Conservation (phyloP, 352 stramenopile genomes). For the Globisporangium ultimum region DNA sequence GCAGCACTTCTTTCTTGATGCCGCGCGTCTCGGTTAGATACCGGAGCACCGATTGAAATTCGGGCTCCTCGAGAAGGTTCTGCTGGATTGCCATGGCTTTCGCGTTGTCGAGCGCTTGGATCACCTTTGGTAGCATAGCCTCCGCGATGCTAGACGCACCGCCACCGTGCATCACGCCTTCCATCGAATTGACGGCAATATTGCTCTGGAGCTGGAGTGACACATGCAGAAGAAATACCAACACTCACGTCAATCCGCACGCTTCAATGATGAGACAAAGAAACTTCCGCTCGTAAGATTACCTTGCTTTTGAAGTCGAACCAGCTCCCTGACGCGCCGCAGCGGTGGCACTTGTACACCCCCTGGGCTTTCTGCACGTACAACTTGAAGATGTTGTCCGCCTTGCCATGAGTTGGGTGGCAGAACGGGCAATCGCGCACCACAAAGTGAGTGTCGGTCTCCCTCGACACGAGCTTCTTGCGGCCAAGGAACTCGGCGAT, state of each 20-base stretch:
- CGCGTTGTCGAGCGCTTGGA: slow-evolving; percentile 75
- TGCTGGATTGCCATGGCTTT: slow-evolving; percentile 85
- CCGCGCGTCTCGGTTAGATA: slow-evolving; percentile 75
- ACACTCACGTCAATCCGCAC: neutral
- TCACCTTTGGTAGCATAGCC: slow-evolving; percentile 50
- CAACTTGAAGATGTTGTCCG: slow-evolving; percentile 90
- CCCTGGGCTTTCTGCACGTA: slow-evolving; percentile 87
- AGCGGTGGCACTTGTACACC: slow-evolving; percentile 90
- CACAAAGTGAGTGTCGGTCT: slow-evolving; percentile 77
- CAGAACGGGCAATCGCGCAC: slow-evolving; percentile 88
- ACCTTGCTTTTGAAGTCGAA: slow-evolving; percentile 88
- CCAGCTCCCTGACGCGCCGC: slow-evolving; percentile 80
- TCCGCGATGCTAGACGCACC: slow-evolving; percentile 9
- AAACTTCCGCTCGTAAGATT: neutral
- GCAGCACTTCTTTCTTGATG: slow-evolving; percentile 64
- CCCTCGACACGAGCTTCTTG: slow-evolving; percentile 58
- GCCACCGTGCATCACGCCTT: slow-evolving; percentile 32
- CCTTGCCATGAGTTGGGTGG: slow-evolving; percentile 71
- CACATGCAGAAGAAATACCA: neutral
- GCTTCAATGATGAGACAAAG: neutral
- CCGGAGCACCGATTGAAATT: slow-evolving; percentile 55
- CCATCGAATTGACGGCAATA: slow-evolving; percentile 41
- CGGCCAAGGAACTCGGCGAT: slow-evolving; percentile 69
- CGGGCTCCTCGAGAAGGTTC: slow-evolving; percentile 66
- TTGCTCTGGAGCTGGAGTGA: slow-evolving; percentile 40